Percentiles rank a stretch among this genome's conserved stretches.
These are phyloP conservation scores for Blastobotrys buckinghamii DNA, from an alignment of 1,139 yeast genomes.

Conservation along the genomic window DNA sequence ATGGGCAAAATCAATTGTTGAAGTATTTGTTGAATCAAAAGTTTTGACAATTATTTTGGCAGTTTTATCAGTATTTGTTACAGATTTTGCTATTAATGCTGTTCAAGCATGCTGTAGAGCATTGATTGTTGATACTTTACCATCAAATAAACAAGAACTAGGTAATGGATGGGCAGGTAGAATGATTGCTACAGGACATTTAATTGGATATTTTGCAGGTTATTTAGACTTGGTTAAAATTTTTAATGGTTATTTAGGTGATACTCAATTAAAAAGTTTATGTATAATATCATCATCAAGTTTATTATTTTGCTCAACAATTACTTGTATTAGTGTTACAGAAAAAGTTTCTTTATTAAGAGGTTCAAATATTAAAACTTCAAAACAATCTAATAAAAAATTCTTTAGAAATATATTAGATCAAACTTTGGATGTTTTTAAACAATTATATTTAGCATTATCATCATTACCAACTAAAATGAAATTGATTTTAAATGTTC, in stretches of 20 bases:
- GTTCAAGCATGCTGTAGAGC: constrained; percentile 60
- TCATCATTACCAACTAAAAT: constrained; percentile 24
- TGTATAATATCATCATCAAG: constrained; percentile 41
- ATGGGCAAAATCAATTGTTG: constrained; percentile 40
- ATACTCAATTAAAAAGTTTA: constrained; percentile 47
- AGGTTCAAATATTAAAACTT: not conserved
- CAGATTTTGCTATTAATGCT: constrained; percentile 52
- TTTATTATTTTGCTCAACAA: constrained; percentile 36
- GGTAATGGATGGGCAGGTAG: constrained; percentile 75
- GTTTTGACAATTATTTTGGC: constrained; percentile 39
- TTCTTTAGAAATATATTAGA: not conserved
- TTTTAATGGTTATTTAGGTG: constrained; percentile 38
- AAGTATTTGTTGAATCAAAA: constrained; percentile 10
- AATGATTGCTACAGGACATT: constrained; percentile 54
- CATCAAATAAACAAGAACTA: constrained; percentile 46
- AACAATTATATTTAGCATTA: constrained; percentile 20
- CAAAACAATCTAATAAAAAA: not conserved
- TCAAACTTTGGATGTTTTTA: constrained; percentile 17
- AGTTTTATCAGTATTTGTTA: constrained; percentile 42
- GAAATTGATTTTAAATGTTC: constrained; percentile 30
- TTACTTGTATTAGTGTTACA: constrained; percentile 37
- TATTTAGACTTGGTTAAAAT: constrained; percentile 37
- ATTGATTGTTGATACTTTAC: constrained; percentile 51
- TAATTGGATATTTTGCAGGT: constrained; percentile 46
- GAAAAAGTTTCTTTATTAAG: constrained; percentile 21